Base-by-base conservation (phyloP, 495 filamentous ascomycete species). In the Hyaloscypha hepaticicola region DNA sequence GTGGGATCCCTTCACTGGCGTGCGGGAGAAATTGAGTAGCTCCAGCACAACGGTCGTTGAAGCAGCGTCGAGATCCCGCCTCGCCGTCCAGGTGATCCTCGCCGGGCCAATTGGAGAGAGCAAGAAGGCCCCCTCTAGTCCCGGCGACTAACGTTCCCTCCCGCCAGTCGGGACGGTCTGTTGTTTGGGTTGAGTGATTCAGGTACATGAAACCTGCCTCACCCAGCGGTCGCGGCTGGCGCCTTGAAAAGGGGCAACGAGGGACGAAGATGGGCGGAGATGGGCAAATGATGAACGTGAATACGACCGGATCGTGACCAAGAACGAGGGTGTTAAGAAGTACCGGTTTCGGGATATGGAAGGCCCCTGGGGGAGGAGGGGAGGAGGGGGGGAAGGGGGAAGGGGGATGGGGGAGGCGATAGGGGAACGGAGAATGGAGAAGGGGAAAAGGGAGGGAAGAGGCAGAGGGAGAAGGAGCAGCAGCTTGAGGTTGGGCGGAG, bases 181-280 rank as follows among this genome's bases (percentile, higher is more conserved):
- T 19, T 50, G 8, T 1, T 50, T 16, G 48, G 48, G 48, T 21
- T 21, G 22, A 6, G 16, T 19, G 16, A 50, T 50, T 50, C 50
- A 53, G 50, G 50, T 24, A 53, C 50, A 26, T 53, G 50, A 53
- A 53, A 53, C 38, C 31, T 33, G 16, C 9, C 50, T n/a, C 16
- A 53, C 16, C 50, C 50, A 53, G n/a, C 50, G 9, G 5, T 7
- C 8, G 24, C 50, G 22, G 50, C 21, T 5, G 4, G 25, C 5
- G 50, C 50, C 38, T 45, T 3, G 50, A 26, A 53, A 26, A 26
- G 50, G 50, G 50, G 16, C n/a, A n/a, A n/a, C n/a, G n/a, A n/a
- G n/a, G n/a, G n/a, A n/a, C n/a, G n/a, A n/a, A n/a, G n/a, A n/a
- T n/a, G n/a, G n/a, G n/a, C n/a, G 16, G 7, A 5, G 50, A 53